Conservation (phyloP, 768 basidiomycete species). For the Leccinum broughii region DNA sequence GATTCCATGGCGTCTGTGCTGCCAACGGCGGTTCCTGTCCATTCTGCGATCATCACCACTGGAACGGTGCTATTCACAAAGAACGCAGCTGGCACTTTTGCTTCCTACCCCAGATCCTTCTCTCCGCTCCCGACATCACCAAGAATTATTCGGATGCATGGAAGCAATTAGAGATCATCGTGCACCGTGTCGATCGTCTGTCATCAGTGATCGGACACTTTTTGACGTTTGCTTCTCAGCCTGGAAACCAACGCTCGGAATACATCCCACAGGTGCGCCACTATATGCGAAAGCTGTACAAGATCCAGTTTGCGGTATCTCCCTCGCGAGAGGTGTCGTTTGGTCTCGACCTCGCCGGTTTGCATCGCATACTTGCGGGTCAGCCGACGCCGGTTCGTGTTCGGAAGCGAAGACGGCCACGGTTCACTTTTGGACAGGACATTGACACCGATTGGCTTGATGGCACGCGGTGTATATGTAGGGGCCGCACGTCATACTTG, state of each 20-base stretch:
- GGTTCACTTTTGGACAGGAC: conserved; percentile 77
- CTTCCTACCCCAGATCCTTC: conserved; percentile 69
- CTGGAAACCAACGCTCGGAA: conserved; percentile 70
- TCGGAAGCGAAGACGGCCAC: conserved; percentile 59
- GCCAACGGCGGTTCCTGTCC: conserved; percentile 90
- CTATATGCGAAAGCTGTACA: conserved; percentile 88
- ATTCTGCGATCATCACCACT: conserved; percentile 89
- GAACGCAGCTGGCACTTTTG: conserved; percentile 83
- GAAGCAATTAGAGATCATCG: conserved; percentile 77
- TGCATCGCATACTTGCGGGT: conserved; percentile 78
- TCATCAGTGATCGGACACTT: conserved; percentile 78
- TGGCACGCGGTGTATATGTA: conserved; percentile 78
- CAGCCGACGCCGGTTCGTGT: conserved; percentile 51
- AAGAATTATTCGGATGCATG: conserved; percentile 78
- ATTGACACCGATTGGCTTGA: conserved; percentile 72
- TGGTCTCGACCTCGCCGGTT: conserved; percentile 77
- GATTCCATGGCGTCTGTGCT: conserved; percentile 84
- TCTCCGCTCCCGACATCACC: conserved; percentile 75
- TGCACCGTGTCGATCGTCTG: conserved; percentile 76
- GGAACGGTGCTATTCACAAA: conserved; percentile 84
- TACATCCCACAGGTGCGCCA: conserved; percentile 84
- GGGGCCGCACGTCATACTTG: conserved; percentile 63
- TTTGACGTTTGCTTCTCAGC: conserved; percentile 66
- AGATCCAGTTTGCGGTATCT: conserved; percentile 86
- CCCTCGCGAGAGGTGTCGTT: conserved; percentile 80